Evolutionary conservation across 305 asterid genomes (phyloP), one percentile per base, ranked within the genome.

Genomic region (Fraxinus greggii): DNA sequence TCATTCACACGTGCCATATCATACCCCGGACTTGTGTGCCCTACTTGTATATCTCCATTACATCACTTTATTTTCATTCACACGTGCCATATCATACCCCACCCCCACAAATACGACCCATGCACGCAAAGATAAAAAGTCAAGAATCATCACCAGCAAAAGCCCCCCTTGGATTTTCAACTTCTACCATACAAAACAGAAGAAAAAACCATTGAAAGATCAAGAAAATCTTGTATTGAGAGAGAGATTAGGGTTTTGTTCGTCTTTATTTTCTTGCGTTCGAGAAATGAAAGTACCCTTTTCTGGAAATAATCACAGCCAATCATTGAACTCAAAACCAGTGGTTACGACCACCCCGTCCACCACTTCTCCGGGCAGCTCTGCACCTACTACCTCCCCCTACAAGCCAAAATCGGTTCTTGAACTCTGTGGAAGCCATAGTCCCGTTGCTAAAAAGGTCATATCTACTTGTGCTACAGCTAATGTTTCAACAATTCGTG

Each of bases 331-430:
- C 77, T 72, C 88, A 51, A 89, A 88, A 76, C 78, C 92, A 17
- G 70, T 74, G 32, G 67, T 32, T 29, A 29, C 54, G 54, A 72
- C 29, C 79, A 67, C n/a, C 75, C 35, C 1, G 79, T 78, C 79
- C 65, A 63, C 76, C 19, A 77, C 63, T 56, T 6, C 65, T 56
- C 65, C 19, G 12, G 15, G 65, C 65, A 56, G 23, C 31, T 9
- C 72, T 75, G 23, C 73, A 45, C 38, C 86, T 19, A 9, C 78
- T 13, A 63, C 51, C 75, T 48, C 86, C 21, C 65, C 90, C 32
- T 93, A 92, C 98, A 97, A 95, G 89, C 98, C 98, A 38, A 95
- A 90, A 79, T 95, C 99, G 40, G 99, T 93, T 35, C 98, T 93
- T 13, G 99, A 95, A 24, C 90, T 90, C 88, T 94, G 93, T 3